Evolutionary conservation across 768 basidiomycete species (phyloP).

Genomic region (Paxillus rubicundulus): DNA sequence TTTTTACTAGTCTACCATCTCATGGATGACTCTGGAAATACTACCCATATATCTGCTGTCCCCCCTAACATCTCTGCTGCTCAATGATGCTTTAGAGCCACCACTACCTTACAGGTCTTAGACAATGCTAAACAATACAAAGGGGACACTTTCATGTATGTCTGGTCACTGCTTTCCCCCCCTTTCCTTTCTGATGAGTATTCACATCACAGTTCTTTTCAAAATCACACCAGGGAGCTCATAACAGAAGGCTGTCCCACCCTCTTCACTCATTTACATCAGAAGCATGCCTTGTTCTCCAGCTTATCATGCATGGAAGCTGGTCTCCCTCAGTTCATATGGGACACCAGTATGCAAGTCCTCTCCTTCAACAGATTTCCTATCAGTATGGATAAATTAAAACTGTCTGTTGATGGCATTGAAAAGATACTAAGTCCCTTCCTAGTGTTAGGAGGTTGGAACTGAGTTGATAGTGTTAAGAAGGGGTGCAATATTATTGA

Average conservation of each 20-base stretch:
- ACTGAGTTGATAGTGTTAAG: too few relatives aligned
- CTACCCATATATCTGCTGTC: background rate
- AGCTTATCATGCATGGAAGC: background rate
- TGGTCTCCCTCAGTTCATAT: background rate
- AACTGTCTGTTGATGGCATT: background rate
- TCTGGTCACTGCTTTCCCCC: conserved; percentile 8
- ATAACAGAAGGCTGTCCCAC: background rate
- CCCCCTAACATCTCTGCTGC: background rate
- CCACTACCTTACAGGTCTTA: background rate
- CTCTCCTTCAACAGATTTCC: background rate
- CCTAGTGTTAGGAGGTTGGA: too few relatives aligned
- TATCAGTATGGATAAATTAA: background rate
- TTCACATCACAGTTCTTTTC: background rate
- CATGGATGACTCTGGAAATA: background rate
- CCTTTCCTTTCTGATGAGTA: background rate
- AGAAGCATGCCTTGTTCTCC: background rate
- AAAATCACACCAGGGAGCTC: background rate
- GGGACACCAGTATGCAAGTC: background rate
- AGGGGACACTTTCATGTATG: conserved; percentile 28
- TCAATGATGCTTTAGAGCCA: background rate
- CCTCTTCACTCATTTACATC: background rate
- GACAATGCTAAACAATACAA: conserved; percentile 30
- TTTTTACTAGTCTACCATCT: conserved; percentile 1
- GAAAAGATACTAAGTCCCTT: too few relatives aligned
- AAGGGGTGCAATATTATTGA: too few relatives aligned